phyloP scores from a whole-genome alignment of 116 monocot genomes.

The Posidonia oceanica region DNA sequence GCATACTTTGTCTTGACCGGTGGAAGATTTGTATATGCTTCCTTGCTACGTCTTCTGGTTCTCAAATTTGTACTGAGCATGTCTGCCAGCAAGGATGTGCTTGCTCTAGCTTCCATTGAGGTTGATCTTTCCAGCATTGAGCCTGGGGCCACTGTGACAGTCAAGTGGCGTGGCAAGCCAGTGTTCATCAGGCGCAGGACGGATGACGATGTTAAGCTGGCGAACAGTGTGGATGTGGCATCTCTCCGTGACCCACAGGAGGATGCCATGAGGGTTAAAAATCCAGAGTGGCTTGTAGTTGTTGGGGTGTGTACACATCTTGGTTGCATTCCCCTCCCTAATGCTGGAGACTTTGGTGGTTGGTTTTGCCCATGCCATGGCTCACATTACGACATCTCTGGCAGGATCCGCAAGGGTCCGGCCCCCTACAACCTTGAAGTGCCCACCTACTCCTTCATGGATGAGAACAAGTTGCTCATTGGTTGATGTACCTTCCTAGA shows the following conservation, averaged over 20 bases:
- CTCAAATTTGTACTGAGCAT: slow-evolving; percentile 89
- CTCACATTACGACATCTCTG: slow-evolving; percentile 87
- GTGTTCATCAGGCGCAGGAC: slow-evolving; percentile 83
- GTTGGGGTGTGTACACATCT: slow-evolving; percentile 91
- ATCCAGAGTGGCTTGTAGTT: slow-evolving; percentile 93
- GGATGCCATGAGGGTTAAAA: slow-evolving; percentile 64
- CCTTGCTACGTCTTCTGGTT: slow-evolving; percentile 73
- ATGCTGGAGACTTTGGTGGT: slow-evolving; percentile 86
- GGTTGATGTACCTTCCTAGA: neutral
- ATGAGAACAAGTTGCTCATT: slow-evolving; percentile 33
- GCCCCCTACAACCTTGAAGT: slow-evolving; percentile 91
- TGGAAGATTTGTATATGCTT: slow-evolving; percentile 88
- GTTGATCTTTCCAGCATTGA: slow-evolving; percentile 92
- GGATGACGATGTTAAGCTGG: slow-evolving; percentile 69
- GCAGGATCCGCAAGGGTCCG: slow-evolving; percentile 92
- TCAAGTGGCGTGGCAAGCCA: slow-evolving; percentile 97
- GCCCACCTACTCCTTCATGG: slow-evolving; percentile 69
- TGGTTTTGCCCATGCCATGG: slow-evolving; percentile 99
- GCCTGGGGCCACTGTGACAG: slow-evolving; percentile 72
- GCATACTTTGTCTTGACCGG: slow-evolving; percentile 92
- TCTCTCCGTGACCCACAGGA: slow-evolving; percentile 80
- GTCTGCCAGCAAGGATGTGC: slow-evolving; percentile 88
- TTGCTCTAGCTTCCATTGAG: slow-evolving; percentile 80
- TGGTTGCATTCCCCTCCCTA: slow-evolving; percentile 93
- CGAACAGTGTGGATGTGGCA: slow-evolving; percentile 54